Percentiles rank a stretch among this genome's conserved stretches.
These are phyloP conservation scores for Eucalyptus sp. DNA, from an alignment of 345 rosid genomes.

Conservation along the genomic window DNA sequence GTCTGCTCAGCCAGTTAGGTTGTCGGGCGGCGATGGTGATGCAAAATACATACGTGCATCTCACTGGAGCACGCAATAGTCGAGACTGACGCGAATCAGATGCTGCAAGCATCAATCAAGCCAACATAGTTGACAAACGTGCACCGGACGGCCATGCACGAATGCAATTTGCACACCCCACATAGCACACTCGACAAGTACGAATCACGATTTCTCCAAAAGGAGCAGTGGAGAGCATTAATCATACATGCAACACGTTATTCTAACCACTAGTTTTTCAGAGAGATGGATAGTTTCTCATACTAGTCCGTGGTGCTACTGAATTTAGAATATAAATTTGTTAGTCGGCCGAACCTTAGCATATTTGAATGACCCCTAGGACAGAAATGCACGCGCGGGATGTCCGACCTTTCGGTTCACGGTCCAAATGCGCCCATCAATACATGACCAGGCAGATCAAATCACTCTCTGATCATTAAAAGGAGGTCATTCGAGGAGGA, in stretches of 20 bases:
- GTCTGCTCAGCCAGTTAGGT: neutral
- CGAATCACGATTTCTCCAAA: neutral
- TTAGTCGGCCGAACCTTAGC: neutral
- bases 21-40: neutral
- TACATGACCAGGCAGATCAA: neutral
- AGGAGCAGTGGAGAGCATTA: too few species aligned
- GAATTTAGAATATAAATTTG: neutral
- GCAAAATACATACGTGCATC: neutral
- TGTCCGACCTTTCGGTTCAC: neutral
- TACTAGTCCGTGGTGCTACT: neutral
- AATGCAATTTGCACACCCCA: neutral
- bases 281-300: neutral
- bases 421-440: neutral
- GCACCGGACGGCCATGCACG: neutral
- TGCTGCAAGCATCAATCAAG: neutral
- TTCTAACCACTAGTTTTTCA: neutral
- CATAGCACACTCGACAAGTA: neutral
- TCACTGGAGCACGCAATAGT: neutral
- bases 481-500: neutral
- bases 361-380: neutral
- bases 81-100: neutral
- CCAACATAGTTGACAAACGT: neutral
- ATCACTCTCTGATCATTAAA: neutral
- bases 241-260: neutral
- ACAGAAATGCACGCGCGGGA: neutral